Evolutionary conservation across 2,329 filamentous ascomycete genomes (phyloP).

Genomic region (Dactylellina parvicollis): DNA sequence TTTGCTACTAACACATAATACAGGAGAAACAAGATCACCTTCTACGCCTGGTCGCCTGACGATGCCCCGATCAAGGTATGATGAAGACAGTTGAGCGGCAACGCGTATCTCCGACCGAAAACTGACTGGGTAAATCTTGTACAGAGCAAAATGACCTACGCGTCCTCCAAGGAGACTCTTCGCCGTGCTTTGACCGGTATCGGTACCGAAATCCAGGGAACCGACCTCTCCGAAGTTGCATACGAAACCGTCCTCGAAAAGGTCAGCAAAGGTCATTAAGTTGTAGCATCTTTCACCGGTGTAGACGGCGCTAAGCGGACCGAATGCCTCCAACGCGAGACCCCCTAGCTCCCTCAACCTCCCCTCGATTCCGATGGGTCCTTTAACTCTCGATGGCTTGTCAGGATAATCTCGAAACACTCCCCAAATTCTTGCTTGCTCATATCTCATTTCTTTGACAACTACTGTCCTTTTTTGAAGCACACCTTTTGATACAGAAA

Average conservation of each 20-base stretch:
- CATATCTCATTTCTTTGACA: constrained; percentile 20
- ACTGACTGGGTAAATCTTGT: neutral
- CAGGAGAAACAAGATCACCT: constrained; percentile 82
- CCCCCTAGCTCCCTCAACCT: neutral
- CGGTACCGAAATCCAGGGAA: constrained; percentile 81
- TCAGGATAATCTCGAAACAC: constrained; percentile 22
- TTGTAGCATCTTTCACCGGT: neutral
- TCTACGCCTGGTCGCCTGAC: constrained; percentile 83
- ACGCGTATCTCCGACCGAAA: constrained; percentile 16
- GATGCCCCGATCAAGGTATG: constrained; percentile 80
- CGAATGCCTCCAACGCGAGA: neutral
- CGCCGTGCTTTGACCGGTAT: constrained; percentile 81
- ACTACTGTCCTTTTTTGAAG: constrained; percentile 24
- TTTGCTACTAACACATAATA: no score
- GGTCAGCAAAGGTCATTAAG: constrained; percentile 61
- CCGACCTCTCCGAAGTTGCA: constrained; percentile 84
- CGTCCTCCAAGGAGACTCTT: constrained; percentile 85
- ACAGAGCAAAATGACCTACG: constrained; percentile 89
- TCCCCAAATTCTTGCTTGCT: constrained; percentile 1
- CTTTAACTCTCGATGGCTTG: constrained; percentile 1
- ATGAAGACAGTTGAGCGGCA: neutral
- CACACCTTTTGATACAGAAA: constrained; percentile 29
- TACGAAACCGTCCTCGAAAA: constrained; percentile 75
- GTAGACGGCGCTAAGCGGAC: neutral
- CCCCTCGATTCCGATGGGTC: constrained; percentile 12